Evolutionary conservation across 169 alveolate species (phyloP).

Genomic region (Plasmodium fragile): DNA sequence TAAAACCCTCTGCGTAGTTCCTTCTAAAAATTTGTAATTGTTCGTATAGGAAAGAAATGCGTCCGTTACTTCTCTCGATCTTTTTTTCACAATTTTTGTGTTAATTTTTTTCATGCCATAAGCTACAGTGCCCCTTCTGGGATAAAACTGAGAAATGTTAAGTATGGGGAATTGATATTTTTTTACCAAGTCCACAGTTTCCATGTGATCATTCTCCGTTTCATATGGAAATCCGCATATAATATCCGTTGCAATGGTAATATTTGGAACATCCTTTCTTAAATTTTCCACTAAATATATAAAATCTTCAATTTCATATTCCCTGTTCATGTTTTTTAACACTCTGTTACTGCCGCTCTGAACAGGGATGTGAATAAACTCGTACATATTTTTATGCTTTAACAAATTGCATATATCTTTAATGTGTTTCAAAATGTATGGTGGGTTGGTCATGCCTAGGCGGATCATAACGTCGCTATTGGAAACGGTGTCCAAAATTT

Average conservation of each 20-base stretch:
- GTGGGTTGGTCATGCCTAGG: conserved; percentile 99
- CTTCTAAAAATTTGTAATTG: conserved; percentile 87
- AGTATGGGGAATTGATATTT: conserved; percentile 95
- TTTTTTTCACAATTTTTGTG: conserved; percentile 90
- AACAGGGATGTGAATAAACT: conserved; percentile 98
- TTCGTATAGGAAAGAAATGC: conserved; percentile 91
- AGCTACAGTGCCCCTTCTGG: conserved; percentile 90
- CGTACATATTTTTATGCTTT: conserved; percentile 95
- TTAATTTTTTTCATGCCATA: conserved; percentile 87
- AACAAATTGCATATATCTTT: conserved; percentile 93
- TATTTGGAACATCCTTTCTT: conserved; percentile 89
- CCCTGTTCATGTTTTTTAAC: conserved; percentile 96
- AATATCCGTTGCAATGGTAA: conserved; percentile 97
- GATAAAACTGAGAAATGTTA: conserved; percentile 98
- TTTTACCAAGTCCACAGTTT: conserved; percentile 91
- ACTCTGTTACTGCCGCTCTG: conserved; percentile 96
- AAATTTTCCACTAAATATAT: conserved; percentile 91
- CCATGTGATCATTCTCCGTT: conserved; percentile 93
- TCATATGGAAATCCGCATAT: conserved; percentile 99
- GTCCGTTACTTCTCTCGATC: conserved; percentile 92
- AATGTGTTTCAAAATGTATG: conserved; percentile 96
- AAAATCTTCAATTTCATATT: conserved; percentile 96
- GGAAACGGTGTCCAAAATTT: conserved; percentile 85
- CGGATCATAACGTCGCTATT: conserved; percentile 82
- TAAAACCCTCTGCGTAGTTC: conserved; percentile 89